Evolutionary conservation across 352 stramenopile species (phyloP), one percentile per base, ranked within the genome.

Genomic region (Plasmopara halstedii): DNA sequence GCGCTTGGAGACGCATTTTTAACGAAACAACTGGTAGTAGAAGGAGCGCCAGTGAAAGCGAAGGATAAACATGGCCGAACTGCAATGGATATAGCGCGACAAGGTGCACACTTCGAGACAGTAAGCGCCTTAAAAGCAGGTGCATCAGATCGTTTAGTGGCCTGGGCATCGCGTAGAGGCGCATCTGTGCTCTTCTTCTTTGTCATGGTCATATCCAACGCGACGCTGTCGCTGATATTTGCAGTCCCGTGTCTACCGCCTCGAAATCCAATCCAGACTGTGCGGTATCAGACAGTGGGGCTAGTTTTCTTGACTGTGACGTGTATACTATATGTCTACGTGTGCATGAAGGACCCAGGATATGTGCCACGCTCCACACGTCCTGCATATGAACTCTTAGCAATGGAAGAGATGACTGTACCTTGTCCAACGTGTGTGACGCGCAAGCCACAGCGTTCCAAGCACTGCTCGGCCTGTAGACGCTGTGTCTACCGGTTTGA

Each of bases 401-500:
- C 74, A 4, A 61, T 46, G n/a, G 77, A 92, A 41, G 66, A 71
- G 33, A 69, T 69, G 23, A 58, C 62, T 1, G 70, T 89, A 13
- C 80, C 80, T 18, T 92, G 80, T 48, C 80, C 80, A 4, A 92
- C 75, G 34, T 92, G 80, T 40, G 74, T 85, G 36, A 87, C 76
- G 11, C 60, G 66, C 44, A 91, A 91, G 45, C 74, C 77, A 13
- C 50, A 82, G 40, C 70, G 80, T 9, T 89, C 77, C 9, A 91
- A 91, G 43, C 80, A 91, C 53, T 91, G 80, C 49, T 82, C 77
- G 6, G 80, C 80, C 4, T 91, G 80, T 33, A 62, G 73, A 17
- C 77, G 80, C 19, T 91, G 80, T 38, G 77, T 91, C 23, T 64
- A 88, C 35, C 80, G 80, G 14, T 91, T 91, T 39, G 80, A 91